Percentiles rank a stretch among this genome's conserved stretches.
Evolutionary conservation across 2,329 filamentous ascomycete genomes (phyloP).

Genomic region (Kalaharituber pfeilii): DNA sequence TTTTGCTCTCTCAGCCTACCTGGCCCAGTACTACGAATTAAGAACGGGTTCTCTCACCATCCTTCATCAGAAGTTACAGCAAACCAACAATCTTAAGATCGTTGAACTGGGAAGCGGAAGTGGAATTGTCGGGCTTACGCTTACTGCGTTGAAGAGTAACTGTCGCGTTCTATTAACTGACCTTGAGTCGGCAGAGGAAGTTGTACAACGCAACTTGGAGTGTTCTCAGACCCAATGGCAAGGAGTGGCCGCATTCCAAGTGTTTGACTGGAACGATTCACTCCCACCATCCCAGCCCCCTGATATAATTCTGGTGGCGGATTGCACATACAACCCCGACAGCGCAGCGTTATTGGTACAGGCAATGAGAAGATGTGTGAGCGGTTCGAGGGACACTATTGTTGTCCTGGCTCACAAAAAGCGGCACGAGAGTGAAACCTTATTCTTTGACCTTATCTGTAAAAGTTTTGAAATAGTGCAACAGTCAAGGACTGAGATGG

Average conservation of each 20-base stretch:
- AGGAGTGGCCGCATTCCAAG: constrained; percentile 30
- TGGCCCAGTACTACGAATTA: constrained; percentile 16
- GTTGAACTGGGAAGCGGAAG: constrained; percentile 53
- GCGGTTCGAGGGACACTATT: constrained; percentile 24
- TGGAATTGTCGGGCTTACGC: constrained; percentile 48
- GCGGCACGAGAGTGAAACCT: constrained; percentile 46
- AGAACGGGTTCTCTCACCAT: neutral
- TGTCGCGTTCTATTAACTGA: constrained; percentile 44
- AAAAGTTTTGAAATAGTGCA: constrained; percentile 24
- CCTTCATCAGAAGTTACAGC: constrained; percentile 6
- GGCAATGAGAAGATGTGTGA: constrained; percentile 34
- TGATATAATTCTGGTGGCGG: constrained; percentile 47
- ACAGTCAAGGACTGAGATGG: neutral
- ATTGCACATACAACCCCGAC: constrained; percentile 58
- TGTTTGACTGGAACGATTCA: constrained; percentile 47
- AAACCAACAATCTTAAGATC: constrained; percentile 20
- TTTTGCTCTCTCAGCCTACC: constrained; percentile 26
- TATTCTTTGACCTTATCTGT: constrained; percentile 47
- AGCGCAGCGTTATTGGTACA: constrained; percentile 45
- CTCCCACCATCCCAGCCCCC: constrained; percentile 27
- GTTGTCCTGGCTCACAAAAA: constrained; percentile 48
- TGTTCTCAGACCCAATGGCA: constrained; percentile 24
- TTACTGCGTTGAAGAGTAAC: constrained; percentile 37
- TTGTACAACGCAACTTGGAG: constrained; percentile 40
- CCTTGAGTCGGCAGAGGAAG: constrained; percentile 44